Evolutionary conservation across 306 rosid genomes (phyloP).

Genomic region (Fagus sylvatica): DNA sequence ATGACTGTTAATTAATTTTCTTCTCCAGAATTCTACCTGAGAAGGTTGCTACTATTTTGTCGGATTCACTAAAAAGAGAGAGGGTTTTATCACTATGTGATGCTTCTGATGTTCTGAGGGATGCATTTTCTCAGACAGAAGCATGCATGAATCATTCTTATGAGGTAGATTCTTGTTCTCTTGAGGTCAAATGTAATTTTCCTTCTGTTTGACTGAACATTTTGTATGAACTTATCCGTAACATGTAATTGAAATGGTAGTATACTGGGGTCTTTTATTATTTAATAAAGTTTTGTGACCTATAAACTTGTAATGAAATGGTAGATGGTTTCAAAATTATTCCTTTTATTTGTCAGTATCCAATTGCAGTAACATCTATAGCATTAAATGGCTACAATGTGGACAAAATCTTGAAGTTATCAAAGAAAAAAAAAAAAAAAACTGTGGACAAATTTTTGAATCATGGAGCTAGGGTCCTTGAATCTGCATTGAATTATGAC

Average conservation of each 20-base stretch:
- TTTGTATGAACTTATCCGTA: not conserved
- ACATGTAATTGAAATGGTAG: not conserved
- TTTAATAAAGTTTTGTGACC: too few species aligned
- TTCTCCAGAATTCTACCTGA: slow-evolving; percentile 79
- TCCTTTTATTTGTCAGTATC: not conserved
- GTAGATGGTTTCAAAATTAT: not conserved
- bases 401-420: not conserved
- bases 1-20: slow-evolving; percentile 20
- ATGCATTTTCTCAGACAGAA: slow-evolving; percentile 87
- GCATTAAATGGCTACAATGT: not conserved
- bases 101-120: slow-evolving; percentile 92
- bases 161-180: slow-evolving; percentile 54
- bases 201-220: not conserved
- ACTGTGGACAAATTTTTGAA: not conserved
- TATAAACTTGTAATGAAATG: too few species aligned
- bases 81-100: slow-evolving; percentile 63
- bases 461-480: not conserved
- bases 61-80: slow-evolving; percentile 73
- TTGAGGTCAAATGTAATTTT: not conserved
- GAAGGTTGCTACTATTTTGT: slow-evolving; percentile 62
- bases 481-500: not conserved
- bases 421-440: too few species aligned
- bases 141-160: slow-evolving; percentile 67
- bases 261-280: too few species aligned
- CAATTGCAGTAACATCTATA: not conserved